Evolutionary conservation across 495 filamentous ascomycete species (phyloP).

Genomic region (Thozetella sp.): DNA sequence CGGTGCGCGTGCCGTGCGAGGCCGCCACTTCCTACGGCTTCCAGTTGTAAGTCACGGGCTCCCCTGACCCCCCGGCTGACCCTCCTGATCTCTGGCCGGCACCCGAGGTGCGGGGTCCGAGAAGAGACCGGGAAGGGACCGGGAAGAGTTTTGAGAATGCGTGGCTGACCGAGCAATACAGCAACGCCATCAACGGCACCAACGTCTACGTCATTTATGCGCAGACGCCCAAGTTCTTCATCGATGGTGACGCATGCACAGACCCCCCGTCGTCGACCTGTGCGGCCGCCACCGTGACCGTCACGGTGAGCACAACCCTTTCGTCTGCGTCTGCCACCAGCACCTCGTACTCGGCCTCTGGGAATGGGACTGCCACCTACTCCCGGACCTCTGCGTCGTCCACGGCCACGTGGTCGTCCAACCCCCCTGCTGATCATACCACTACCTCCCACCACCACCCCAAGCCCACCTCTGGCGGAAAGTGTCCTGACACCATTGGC

Average conservation of each 20-base stretch:
- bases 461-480: constrained; percentile 11
- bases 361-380: neutral
- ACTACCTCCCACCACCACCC: constrained; percentile 6
- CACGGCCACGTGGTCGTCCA: neutral
- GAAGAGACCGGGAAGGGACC: neutral
- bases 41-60: constrained; percentile 32
- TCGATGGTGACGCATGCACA: constrained; percentile 21
- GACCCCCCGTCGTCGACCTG: constrained; percentile 16
- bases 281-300: constrained; percentile 26
- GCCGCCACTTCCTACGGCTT: constrained; percentile 39
- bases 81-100: neutral
- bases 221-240: constrained; percentile 41
- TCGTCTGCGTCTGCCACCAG: constrained; percentile 8
- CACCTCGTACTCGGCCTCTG: neutral
- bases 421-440: constrained; percentile 1
- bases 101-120: neutral
- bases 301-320: constrained; percentile 27
- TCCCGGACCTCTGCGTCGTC: neutral
- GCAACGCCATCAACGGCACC: constrained; percentile 50
- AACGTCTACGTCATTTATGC: constrained; percentile 52
- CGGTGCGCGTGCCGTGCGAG: constrained; percentile 43
- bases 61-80: neutral
- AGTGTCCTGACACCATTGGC: constrained; percentile 27
- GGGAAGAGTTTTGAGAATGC: neutral
- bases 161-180: neutral